phyloP scores from a whole-genome alignment of 495 filamentous ascomycete species.

The Penicillium flavigenum region DNA sequence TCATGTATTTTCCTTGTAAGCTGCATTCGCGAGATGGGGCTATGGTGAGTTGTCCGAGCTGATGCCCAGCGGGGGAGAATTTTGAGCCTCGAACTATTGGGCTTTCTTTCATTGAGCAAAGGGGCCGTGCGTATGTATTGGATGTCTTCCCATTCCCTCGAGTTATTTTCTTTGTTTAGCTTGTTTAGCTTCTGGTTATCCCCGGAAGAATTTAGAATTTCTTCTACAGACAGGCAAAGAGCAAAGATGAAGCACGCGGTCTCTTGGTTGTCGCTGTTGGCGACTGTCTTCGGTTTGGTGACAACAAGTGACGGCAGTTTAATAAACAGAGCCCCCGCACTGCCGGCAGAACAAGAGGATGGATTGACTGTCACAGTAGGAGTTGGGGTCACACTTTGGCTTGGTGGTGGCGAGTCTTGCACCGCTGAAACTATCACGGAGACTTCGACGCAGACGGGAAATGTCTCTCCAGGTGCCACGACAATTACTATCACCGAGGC shows the following conservation, averaged over 20 bases:
- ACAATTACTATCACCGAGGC: background rate
- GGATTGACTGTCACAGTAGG: constrained; percentile 13
- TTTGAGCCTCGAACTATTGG: background rate
- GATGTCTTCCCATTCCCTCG: background rate
- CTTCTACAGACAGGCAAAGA: constrained; percentile 9
- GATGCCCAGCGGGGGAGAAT: background rate
- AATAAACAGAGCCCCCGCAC: background rate
- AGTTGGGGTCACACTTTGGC: constrained; percentile 14
- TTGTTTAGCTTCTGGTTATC: background rate
- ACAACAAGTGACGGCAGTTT: background rate
- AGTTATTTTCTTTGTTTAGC: constrained; percentile 1
- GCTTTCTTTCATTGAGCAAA: constrained; percentile 1
- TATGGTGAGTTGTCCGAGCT: background rate
- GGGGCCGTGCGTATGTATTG: constrained; percentile 12
- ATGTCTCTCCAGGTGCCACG: background rate
- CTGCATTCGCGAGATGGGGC: background rate
- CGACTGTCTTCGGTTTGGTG: constrained; percentile 5
- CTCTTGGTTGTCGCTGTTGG: constrained; percentile 17
- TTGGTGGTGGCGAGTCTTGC: constrained; percentile 9
- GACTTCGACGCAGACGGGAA: constrained; percentile 10
- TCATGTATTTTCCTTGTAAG: background rate
- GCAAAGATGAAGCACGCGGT: constrained; percentile 15
- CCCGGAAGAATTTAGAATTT: background rate
- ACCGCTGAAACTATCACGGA: constrained; percentile 16
- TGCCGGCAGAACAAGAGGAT: background rate